Conservation (phyloP, 208 protist genomes). For the Trypanosomatidae sp. region DNA sequence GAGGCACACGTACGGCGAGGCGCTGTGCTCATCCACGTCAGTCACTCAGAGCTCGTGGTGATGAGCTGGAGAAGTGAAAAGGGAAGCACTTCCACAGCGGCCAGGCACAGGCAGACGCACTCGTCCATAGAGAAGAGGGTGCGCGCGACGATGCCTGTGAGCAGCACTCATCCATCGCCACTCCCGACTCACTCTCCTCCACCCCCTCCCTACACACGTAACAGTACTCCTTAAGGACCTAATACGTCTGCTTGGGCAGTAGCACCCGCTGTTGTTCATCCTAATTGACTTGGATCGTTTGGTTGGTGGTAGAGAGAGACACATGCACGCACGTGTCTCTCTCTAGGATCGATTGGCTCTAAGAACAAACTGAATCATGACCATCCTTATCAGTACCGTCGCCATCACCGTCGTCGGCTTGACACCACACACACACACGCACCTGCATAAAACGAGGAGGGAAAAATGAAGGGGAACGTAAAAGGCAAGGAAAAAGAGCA, state of each 20-base stretch:
- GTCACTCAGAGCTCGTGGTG: background rate
- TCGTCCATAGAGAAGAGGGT: background rate
- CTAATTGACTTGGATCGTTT: background rate
- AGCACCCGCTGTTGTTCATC: background rate
- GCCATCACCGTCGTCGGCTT: background rate
- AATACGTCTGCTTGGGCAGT: background rate
- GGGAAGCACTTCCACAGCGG: background rate
- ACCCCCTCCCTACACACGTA: background rate
- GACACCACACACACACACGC: background rate
- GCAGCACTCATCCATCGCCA: background rate
- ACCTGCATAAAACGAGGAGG: background rate
- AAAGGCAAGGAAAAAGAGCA: background rate
- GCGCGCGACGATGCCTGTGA: background rate
- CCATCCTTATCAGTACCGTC: background rate
- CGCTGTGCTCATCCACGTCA: background rate
- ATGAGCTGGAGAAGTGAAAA: background rate
- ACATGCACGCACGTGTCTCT: background rate
- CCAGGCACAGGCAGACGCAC: conserved; percentile 2
- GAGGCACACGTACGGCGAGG: background rate
- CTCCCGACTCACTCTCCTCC: background rate
- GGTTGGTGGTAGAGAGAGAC: background rate
- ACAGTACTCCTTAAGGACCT: background rate
- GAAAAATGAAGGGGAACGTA: background rate
- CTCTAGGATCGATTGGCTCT: background rate
- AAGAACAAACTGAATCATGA: background rate